phyloP scores from a whole-genome alignment of 768 basidiomycete species.

The Mycena kentingensis region DNA sequence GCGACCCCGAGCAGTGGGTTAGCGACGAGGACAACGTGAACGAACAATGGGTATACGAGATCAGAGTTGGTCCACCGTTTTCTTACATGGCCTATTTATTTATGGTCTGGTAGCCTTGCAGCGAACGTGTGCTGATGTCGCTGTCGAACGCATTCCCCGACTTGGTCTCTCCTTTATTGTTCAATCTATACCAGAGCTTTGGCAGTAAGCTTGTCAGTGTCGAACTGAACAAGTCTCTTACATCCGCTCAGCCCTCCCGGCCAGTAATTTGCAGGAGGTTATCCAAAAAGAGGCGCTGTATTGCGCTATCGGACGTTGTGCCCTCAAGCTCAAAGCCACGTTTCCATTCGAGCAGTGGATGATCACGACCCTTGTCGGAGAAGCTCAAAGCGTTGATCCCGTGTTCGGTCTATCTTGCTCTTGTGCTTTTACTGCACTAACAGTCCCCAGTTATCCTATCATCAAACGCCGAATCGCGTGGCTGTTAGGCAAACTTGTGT shows the following conservation, averaged over 20 bases:
- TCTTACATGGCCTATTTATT: background rate
- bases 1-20: constrained; percentile 94
- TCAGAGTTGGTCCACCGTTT: constrained; percentile 61
- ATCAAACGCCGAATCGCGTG: constrained; percentile 95
- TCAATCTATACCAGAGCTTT: constrained; percentile 56
- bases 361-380: constrained; percentile 54
- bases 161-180: constrained; percentile 68
- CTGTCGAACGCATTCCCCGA: constrained; percentile 69
- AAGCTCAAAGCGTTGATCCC: constrained; percentile 60
- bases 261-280: constrained; percentile 56
- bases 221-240: constrained; percentile 4
- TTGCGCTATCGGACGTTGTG: constrained; percentile 86
- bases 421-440: constrained; percentile 4
- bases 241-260: constrained; percentile 41
- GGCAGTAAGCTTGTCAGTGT: constrained; percentile 48
- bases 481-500: constrained; percentile 88
- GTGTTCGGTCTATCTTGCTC: constrained; percentile 43
- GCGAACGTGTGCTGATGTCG: constrained; percentile 88
- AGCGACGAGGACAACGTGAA: constrained; percentile 86
- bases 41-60: constrained; percentile 92
- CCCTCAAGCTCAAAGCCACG: constrained; percentile 55
- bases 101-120: constrained; percentile 67
- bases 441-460: constrained; percentile 70
- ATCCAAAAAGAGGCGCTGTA: constrained; percentile 86
- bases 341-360: constrained; percentile 78